Base-by-base conservation (phyloP, 257 asterid species). In the Anisodus tanguticus region DNA sequence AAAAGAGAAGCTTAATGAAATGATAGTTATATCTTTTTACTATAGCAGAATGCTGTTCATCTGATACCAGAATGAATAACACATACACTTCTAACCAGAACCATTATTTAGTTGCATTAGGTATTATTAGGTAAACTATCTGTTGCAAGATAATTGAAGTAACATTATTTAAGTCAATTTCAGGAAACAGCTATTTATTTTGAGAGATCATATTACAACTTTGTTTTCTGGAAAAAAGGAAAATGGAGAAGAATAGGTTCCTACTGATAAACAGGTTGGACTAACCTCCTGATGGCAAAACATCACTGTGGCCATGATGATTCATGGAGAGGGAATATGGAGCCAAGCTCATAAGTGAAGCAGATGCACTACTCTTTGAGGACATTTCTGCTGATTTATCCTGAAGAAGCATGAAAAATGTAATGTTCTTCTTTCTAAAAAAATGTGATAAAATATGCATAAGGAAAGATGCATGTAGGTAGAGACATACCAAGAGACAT, bases 281-380 rank as follows among this genome's bases (percentile, higher is more conserved):
- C 82, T 77, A 31, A 93, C 97, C 92, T 92, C 91, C 97, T 58
- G 89, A 84, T 79, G 86, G 86, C 88, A 89, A 68, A 89, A 81
- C 79, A 79, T 89, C 89, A 88, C 78, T 84, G 84, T 71, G 95
- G 70, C 89, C 88, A 37, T 37, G 89, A 80, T 87, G 91, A 88
- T 85, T 90, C 74, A 88, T 83, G 58, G 91, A 77, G 80, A 88
- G 77, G 82, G 92, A 86, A 92, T 90, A 92, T 80, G 92, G 86
- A 89, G 88, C 91, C 90, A 89, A 60, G 43, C 86, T 90, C 86
- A 86, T 54, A 69, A 92, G 85, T 78, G 96, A 91, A 83, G 96
- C 88, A 83, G 94, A 87, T 70, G 88, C 83, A 88, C 81, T 85
- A 87, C 82, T 89, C 91, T 87, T 91, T 86, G 91, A 84, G 85